Evolutionary conservation across 225 moss, liverwort and hornwort genomes (phyloP), one percentile per base, ranked within the genome.

Genomic region (Straminergon stramineum): DNA sequence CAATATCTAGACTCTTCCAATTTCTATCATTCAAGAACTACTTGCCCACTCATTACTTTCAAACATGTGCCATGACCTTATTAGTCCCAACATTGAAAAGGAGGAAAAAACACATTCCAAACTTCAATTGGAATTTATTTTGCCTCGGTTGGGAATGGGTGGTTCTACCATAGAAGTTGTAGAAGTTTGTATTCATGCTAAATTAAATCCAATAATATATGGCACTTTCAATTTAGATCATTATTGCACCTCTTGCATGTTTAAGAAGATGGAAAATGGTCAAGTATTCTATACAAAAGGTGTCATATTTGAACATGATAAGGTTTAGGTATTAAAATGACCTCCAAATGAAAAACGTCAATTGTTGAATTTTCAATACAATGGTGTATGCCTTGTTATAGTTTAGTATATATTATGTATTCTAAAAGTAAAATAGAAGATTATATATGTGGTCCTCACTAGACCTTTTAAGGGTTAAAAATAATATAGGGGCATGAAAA

Each of bases 391-490:
- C 21, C 20, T 68, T 37, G 11, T 5, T 22, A 37, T 37, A 21
- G 18, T 67, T 35, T 3, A 5, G 5, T 20, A 5, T 11, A 20
- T 35, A 11, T 0, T 67, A 37, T 37, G 11, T 67, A 67, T 67
- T 35, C 11, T 67, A 35, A 37, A 20, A 68, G 37, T n/a, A 37
- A 37, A 68, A 68, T 68, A 68, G 2, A 37, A 6, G 4, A 37
- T 5, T 1, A 11, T 21, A 22, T 67, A 68, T 12, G 12, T n/a
- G 1, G 6, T n/a, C 2, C 1, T 7, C 2, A 21, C 37, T 21
- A 68, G 1, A 21, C 6, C 37, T 21, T 21, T 68, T 37, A n/a
- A 68, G 12, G 12, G 1, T 22, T 37, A 65, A 68, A 4, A n/a
- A 0, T 22, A n/a, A 12, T 37, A 67, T 5, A 11, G 11, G 9